Evolutionary conservation across 2,329 filamentous ascomycete genomes (phyloP), one percentile per base, ranked within the genome.

Genomic region (Diplodia scrobiculata): DNA sequence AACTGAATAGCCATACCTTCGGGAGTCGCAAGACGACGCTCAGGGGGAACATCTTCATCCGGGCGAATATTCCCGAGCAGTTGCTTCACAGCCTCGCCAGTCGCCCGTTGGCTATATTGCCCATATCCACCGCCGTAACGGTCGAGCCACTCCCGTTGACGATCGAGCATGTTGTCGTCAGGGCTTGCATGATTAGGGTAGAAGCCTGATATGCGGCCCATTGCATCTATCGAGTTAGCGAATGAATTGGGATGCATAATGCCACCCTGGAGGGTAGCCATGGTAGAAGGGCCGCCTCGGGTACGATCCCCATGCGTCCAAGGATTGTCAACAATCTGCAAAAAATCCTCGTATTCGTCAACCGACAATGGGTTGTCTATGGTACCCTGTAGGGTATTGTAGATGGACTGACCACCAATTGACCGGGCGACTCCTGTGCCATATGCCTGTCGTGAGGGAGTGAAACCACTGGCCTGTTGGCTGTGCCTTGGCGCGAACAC

Each of bases 1-100:
- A 97, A 81, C 0, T 84, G 80, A 66, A 86, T 87, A 67, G 82
- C 86, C 72, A 97, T 84, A 0, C 84, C 88, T 50, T 84, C 83
- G 0, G 91, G 91, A 0, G 89, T 92, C 27, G 85, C 85, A 67
- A 90, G 86, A 17, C 89, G 84, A 62, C 87, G 82, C 65, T 88
- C 83, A 21, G 73, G 73, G 1, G 77, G 77, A 50, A 79, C 74
- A 9, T 80, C 77, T 36, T 72, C 72, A 52, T 73, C 71, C 6
- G 70, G 70, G 63, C 72, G 68, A 38, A 77, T 74, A 38, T 73
- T 75, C 34, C 73, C 73, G 7, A 78, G 70, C 25, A 63, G 29
- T 5, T 63, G 41, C 13, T 27, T 36, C 5, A 51, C 25, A 13
- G 52, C 60, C 21, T 63, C 48, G 21, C 48, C 6, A 14, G 41